A percentile compares a stretch with the other conserved stretches of the same genome.
phyloP scores from a whole-genome alignment of 164 flowering plant genomes.

The Liriodendron chinense region DNA sequence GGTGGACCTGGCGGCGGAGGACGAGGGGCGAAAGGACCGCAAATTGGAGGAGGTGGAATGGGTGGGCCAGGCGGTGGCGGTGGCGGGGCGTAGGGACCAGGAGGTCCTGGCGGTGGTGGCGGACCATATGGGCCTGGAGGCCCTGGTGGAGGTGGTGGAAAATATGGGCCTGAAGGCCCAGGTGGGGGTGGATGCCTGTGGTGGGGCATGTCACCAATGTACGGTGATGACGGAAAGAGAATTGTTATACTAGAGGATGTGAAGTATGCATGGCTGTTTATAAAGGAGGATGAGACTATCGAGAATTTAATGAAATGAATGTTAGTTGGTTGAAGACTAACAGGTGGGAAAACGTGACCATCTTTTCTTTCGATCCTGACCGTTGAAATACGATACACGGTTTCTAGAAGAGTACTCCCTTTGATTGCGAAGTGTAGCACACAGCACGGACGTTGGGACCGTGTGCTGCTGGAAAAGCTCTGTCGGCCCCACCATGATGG shows the following conservation, averaged over 20 bases:
- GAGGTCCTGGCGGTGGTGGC: conserved; percentile 4
- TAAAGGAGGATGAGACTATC: not conserved
- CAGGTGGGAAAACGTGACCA: not conserved
- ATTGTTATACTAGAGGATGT: not conserved
- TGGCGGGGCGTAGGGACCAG: not conserved
- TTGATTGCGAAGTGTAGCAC: not conserved
- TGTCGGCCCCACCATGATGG: not conserved
- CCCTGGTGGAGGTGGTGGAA: conserved; percentile 4
- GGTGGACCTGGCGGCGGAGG: conserved; percentile 2
- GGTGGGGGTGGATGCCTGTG: not conserved
- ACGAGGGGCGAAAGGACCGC: not conserved
- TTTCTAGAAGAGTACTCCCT: not conserved
- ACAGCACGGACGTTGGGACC: not conserved
- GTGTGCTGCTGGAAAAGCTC: not conserved
- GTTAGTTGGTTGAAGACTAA: not conserved
- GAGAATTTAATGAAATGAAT: not conserved
- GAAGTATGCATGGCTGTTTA: not conserved
- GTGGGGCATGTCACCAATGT: not conserved
- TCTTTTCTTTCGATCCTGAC: too few relatives aligned
- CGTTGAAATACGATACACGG: too few relatives aligned
- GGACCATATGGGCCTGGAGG: conserved; percentile 4
- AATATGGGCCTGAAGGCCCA: not conserved
- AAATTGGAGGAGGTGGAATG: not conserved
- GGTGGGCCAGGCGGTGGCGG: conserved; percentile 12
- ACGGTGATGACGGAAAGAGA: too few relatives aligned